Evolutionary conservation across 257 asterid genomes (phyloP).

Genomic region (Nicotiana tabacum): DNA sequence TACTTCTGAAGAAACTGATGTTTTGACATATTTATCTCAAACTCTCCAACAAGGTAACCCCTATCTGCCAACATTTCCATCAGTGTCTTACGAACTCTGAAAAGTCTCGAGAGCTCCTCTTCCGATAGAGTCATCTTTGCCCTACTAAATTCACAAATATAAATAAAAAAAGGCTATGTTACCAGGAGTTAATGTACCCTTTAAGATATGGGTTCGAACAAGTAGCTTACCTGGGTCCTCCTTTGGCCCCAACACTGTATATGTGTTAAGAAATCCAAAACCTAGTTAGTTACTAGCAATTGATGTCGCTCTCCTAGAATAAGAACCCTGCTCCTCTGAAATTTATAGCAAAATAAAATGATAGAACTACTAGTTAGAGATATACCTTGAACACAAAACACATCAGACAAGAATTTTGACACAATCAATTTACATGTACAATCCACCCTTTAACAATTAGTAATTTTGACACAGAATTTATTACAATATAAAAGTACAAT

Average conservation of each 20-base stretch:
- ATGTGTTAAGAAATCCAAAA: no score
- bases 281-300: no score
- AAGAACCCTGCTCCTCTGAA: no score
- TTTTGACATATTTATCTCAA: constrained; percentile 26
- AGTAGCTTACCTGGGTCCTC: no score
- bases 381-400: neutral
- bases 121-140: neutral
- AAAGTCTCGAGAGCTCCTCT: neutral
- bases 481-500: no score
- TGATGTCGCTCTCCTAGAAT: no score
- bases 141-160: neutral
- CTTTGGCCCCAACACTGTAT: no score
- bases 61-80: constrained; percentile 34
- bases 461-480: neutral
- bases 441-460: no score
- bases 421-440: no score
- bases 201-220: no score
- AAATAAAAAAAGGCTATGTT: neutral
- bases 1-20: constrained; percentile 26
- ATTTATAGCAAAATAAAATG: neutral
- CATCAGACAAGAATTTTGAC: no score
- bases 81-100: constrained; percentile 25
- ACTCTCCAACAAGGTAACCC: constrained; percentile 29
- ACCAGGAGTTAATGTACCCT: no score
- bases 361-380: neutral